Conservation (phyloP, 2,329 filamentous ascomycete species). For the Chaetothyriales sp. region DNA sequence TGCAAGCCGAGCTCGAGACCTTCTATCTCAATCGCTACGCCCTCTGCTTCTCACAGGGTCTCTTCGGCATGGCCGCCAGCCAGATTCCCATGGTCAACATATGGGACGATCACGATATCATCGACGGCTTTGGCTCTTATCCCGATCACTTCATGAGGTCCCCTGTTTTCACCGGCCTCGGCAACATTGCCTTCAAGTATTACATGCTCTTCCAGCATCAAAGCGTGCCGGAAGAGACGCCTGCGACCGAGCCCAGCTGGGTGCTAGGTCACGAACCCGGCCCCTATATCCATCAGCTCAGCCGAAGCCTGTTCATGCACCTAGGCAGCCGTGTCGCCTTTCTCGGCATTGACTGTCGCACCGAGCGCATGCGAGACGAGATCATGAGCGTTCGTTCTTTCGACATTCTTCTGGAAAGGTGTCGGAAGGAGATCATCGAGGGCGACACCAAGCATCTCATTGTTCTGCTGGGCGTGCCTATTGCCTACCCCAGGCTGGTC, state of each 20-base stretch:
- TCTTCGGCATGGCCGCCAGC: slow-evolving; percentile 81
- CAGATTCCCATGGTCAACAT: slow-evolving; percentile 99
- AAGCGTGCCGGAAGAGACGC: slow-evolving; percentile 64
- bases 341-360: slow-evolving; percentile 78
- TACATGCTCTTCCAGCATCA: slow-evolving; percentile 99
- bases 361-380: slow-evolving; percentile 71
- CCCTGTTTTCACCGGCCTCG: slow-evolving; percentile 76
- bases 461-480: slow-evolving; percentile 59
- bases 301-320: slow-evolving; percentile 71
- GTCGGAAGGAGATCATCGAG: slow-evolving; percentile 64
- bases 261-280: slow-evolving; percentile 63
- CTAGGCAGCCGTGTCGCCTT: slow-evolving; percentile 67
- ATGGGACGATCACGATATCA: slow-evolving; percentile 88
- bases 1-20: slow-evolving; percentile 74
- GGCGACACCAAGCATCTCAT: slow-evolving; percentile 71
- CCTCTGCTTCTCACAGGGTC: slow-evolving; percentile 90
- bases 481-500: slow-evolving; percentile 63
- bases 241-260: slow-evolving; percentile 81
- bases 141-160: slow-evolving; percentile 81
- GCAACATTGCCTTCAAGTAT: slow-evolving; percentile 90
- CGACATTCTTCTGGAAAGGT: slow-evolving; percentile 71
- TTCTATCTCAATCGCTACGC: slow-evolving; percentile 83
- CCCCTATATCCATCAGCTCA: slow-evolving; percentile 77
- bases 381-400: slow-evolving; percentile 69
- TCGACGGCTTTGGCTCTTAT: slow-evolving; percentile 86